phyloP scores from a whole-genome alignment of 176 grass and related monocot genomes.

The Poa pratensis region DNA sequence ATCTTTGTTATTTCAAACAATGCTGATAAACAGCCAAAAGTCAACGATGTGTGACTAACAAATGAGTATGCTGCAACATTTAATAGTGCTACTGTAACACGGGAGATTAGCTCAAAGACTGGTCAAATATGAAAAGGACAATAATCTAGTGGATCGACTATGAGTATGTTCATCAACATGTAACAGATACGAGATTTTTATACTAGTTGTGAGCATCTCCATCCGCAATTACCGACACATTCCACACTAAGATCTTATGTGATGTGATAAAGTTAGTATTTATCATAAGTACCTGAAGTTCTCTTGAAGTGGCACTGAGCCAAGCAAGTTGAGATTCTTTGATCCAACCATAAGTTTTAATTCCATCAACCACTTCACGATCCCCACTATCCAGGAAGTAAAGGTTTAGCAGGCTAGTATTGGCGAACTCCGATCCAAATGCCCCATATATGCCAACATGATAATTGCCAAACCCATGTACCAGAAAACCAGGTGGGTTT shows the following conservation, averaged over 20 bases:
- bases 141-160: background rate
- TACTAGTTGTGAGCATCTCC: background rate
- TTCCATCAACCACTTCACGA: conserved; percentile 63
- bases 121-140: background rate
- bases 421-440: conserved; percentile 64
- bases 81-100: background rate
- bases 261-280: background rate
- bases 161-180: background rate
- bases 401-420: conserved; percentile 86
- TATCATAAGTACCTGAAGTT: conserved; percentile 64
- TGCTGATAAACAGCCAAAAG: background rate
- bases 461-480: conserved; percentile 91
- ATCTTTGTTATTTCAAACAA: background rate
- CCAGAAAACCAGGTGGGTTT: conserved; percentile 73
- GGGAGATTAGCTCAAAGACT: background rate
- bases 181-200: background rate
- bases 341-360: conserved; percentile 92
- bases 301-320: conserved; percentile 60
- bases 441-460: conserved; percentile 69
- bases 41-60: background rate
- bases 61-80: background rate
- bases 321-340: conserved; percentile 81
- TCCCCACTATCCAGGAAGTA: conserved; percentile 91
- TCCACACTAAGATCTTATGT: background rate
- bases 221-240: background rate